Percentiles rank a stretch among this genome's conserved stretches.
These are phyloP conservation scores for Straminergon stramineum DNA, from an alignment of 225 moss, liverwort and hornwort species.

Conservation along the genomic window DNA sequence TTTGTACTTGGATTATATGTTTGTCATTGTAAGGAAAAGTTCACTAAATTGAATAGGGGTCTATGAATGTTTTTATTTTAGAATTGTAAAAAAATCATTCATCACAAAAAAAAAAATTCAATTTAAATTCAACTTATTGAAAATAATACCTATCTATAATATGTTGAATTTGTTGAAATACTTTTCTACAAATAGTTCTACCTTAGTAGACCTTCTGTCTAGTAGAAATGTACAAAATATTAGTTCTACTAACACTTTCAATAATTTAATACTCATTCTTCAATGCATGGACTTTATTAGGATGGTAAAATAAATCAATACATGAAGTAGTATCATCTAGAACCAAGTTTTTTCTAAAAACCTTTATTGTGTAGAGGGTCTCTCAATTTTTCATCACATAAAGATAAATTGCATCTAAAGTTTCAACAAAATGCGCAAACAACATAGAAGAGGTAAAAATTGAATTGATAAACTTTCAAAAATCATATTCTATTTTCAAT, in stretches of 20 bases:
- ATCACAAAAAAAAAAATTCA: neutral
- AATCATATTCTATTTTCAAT: neutral
- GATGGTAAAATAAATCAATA: neutral
- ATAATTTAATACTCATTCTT: neutral
- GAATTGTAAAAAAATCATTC: neutral
- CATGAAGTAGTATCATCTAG: neutral
- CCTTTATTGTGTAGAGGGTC: neutral
- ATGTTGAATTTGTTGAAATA: neutral
- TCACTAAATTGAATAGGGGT: fast-evolving
- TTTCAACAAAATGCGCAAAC: neutral
- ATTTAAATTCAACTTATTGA: too few species aligned
- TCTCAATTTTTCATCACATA: neutral
- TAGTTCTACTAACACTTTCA: neutral
- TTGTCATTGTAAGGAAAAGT: fast-evolving
- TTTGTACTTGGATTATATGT: neutral
- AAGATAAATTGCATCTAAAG: neutral
- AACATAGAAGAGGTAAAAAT: neutral
- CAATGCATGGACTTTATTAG: neutral
- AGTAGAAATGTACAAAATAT: neutral
- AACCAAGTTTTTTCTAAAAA: fast-evolving
- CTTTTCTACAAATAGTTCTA: neutral
- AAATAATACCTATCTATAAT: neutral
- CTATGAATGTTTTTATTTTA: neutral
- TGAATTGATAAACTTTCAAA: neutral
- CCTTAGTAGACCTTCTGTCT: neutral